Percentiles rank a stretch among this genome's conserved stretches.
These are phyloP conservation scores for Eucalyptus fibrosa DNA, from an alignment of 345 rosid species.

Conservation along the genomic window DNA sequence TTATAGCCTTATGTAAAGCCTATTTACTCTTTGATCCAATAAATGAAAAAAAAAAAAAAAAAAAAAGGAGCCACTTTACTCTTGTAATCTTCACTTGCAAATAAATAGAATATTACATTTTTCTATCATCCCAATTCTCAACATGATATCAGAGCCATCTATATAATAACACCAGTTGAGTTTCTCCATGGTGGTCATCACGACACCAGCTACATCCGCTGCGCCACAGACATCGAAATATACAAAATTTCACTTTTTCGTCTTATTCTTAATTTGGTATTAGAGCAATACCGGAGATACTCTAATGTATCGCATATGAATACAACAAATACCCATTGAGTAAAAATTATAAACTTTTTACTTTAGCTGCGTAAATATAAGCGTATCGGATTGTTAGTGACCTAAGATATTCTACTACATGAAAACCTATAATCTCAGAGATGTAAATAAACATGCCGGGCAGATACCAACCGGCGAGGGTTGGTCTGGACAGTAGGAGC, in stretches of 20 bases:
- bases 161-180: neutral
- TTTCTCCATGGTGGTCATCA: neutral
- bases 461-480: neutral
- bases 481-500: neutral
- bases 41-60: too few relatives aligned
- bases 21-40: too few relatives aligned
- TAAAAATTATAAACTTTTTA: too few relatives aligned
- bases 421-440: neutral
- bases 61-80: neutral
- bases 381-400: neutral
- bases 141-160: neutral
- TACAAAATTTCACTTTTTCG: too few relatives aligned
- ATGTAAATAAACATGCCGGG: neutral
- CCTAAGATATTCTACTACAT: neutral
- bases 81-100: neutral
- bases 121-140: neutral
- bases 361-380: neutral
- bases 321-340: too few relatives aligned
- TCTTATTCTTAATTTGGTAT: neutral
- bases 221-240: too few relatives aligned
- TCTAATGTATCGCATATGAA: neutral
- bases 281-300: neutral
- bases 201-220: rapidly evolving
- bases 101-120: too few relatives aligned
- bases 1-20: neutral